Percentiles rank a stretch among this genome's conserved stretches.
phyloP scores from a whole-genome alignment of 1,284 basidiomycete species.

The Cutaneotrichosporon sp. region DNA sequence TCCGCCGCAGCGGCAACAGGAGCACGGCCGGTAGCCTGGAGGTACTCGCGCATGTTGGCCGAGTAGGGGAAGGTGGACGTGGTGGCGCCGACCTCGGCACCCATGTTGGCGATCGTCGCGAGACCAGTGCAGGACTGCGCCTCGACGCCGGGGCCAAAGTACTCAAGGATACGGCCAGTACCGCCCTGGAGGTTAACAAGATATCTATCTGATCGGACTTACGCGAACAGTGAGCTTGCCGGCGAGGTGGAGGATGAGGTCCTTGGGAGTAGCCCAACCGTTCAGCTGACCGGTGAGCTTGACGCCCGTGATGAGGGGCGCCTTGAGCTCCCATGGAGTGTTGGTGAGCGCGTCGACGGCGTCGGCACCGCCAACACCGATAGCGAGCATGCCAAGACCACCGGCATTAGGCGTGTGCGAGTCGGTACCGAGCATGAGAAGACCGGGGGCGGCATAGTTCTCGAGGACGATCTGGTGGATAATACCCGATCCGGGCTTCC shows the following conservation, averaged over 20 bases:
- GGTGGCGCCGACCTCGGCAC: slow-evolving; percentile 97
- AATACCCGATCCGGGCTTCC: slow-evolving; percentile 87
- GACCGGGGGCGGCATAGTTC: slow-evolving; percentile 81
- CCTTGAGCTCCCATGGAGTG: slow-evolving; percentile 97
- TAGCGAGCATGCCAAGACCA: slow-evolving; percentile 95
- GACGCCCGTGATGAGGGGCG: slow-evolving; percentile 85
- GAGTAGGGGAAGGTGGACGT: slow-evolving; percentile 98
- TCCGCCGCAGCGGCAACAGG: slow-evolving; percentile 86
- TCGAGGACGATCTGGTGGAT: slow-evolving; percentile 98
- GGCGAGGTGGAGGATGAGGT: slow-evolving; percentile 90
- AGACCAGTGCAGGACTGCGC: slow-evolving; percentile 92
- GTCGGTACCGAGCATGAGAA: slow-evolving; percentile 67
- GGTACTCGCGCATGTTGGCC: slow-evolving; percentile 80
- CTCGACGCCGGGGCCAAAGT: slow-evolving; percentile 91
- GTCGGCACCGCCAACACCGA: slow-evolving; percentile 97
- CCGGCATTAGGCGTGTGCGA: slow-evolving; percentile 99
- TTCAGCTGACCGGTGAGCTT: slow-evolving; percentile 83
- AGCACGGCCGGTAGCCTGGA: slow-evolving; percentile 84
- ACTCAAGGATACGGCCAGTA: slow-evolving; percentile 94
- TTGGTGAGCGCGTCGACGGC: slow-evolving; percentile 98
- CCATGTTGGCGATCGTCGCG: slow-evolving; percentile 97
- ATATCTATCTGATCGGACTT: slow-evolving; percentile 38
- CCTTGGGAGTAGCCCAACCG: slow-evolving; percentile 95
- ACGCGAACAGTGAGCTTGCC: slow-evolving; percentile 92
- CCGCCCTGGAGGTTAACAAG: slow-evolving; percentile 64